Evolutionary conservation across 192 early-diverging fungal species (phyloP).

Genomic region (Coemansia sp.): DNA sequence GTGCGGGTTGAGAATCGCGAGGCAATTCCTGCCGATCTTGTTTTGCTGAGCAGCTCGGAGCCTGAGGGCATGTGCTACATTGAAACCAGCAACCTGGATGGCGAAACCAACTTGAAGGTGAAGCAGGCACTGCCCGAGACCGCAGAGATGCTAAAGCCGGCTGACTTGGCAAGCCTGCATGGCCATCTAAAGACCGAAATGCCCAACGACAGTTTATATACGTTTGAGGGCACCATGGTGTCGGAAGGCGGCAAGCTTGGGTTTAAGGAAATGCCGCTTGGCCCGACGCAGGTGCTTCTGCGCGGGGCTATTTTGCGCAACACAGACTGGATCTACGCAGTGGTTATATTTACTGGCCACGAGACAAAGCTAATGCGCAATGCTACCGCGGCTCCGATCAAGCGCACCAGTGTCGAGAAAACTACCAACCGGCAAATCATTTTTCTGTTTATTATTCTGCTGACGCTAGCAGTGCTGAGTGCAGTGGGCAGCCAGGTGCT

Average conservation of each 20-base stretch:
- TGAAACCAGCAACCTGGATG: conserved; percentile 97
- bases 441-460: conserved; percentile 83
- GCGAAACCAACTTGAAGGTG: conserved; percentile 97
- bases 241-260: conserved; percentile 45
- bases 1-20: conserved; percentile 83
- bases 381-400: conserved; percentile 86
- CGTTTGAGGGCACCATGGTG: conserved; percentile 74
- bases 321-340: conserved; percentile 89
- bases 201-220: conserved; percentile 96
- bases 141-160: conserved; percentile 65
- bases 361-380: conserved; percentile 98
- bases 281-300: conserved; percentile 90
- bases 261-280: conserved; percentile 73
- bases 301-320: conserved; percentile 92
- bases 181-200: conserved; percentile 87
- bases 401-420: conserved; percentile 84
- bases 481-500: conserved; percentile 77
- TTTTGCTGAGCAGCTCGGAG: conserved; percentile 86
- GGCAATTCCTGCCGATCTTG: conserved; percentile 88
- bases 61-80: conserved; percentile 97
- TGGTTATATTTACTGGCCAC: conserved; percentile 96
- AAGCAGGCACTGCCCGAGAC: conserved; percentile 92
- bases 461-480: conserved; percentile 81
- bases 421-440: conserved; percentile 93
- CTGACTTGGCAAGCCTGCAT: conserved; percentile 58